phyloP scores from a whole-genome alignment of 768 basidiomycete genomes.

The Hericium alpestre region DNA sequence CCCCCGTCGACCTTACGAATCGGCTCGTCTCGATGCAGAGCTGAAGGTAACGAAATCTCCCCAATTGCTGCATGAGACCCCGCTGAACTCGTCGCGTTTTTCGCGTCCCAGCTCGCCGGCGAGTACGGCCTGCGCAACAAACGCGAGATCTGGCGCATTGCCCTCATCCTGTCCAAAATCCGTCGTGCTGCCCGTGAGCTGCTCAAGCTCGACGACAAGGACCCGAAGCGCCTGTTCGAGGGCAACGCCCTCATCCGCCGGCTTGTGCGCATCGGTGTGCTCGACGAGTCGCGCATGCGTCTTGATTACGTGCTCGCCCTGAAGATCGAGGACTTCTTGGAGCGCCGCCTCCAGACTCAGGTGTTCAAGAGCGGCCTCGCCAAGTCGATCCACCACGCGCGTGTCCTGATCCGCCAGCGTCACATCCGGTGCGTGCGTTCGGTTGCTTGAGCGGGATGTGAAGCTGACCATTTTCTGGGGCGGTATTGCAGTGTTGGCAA shows the following conservation, averaged over 20 bases:
- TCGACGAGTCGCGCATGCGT: constrained; percentile 97
- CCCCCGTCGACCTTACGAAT: constrained; percentile 93
- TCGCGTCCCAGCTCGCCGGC: constrained; percentile 72
- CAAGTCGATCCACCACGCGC: constrained; percentile 97
- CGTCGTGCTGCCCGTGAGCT: constrained; percentile 99
- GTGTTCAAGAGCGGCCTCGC: constrained; percentile 98
- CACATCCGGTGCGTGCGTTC: constrained; percentile 77
- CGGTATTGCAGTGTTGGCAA: constrained; percentile 71
- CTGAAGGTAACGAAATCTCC: constrained; percentile 63
- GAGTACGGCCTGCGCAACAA: constrained; percentile 99
- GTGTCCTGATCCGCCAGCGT: constrained; percentile 94
- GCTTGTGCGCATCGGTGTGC: constrained; percentile 98
- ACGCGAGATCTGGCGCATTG: constrained; percentile 99
- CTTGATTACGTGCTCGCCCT: constrained; percentile 99
- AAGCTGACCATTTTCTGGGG: not conserved
- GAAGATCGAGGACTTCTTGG: constrained; percentile 99
- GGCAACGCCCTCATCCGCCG: constrained; percentile 93
- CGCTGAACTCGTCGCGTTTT: not conserved
- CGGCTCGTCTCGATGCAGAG: constrained; percentile 98
- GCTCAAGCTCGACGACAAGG: constrained; percentile 98
- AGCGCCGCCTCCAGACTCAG: constrained; percentile 96
- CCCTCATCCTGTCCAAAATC: constrained; percentile 96
- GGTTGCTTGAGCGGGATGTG: not conserved
- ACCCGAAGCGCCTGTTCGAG: constrained; percentile 99
- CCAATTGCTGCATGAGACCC: not conserved